These are phyloP conservation scores for Paraphaeosphaeria sporulosa DNA, from an alignment of 2,329 filamentous ascomycete species.

Conservation along the genomic window DNA sequence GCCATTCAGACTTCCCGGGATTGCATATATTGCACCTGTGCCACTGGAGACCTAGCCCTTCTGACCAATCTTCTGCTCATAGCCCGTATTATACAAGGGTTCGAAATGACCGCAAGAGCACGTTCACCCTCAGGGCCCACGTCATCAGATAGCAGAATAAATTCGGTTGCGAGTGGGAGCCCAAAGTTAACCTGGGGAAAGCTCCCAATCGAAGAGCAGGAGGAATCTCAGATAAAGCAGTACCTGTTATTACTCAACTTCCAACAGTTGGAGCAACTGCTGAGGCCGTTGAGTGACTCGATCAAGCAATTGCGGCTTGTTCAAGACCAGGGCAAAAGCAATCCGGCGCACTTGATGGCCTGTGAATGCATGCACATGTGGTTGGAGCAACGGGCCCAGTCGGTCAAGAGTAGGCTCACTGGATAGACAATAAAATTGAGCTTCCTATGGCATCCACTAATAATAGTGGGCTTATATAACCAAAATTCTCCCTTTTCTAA, in stretches of 20 bases:
- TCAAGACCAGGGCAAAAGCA: no score
- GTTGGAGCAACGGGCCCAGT: no score
- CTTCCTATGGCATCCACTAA: no score
- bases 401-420: no score
- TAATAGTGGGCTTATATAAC: no score
- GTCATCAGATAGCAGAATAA: no score
- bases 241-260: background rate
- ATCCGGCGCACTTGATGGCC: no score
- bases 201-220: background rate
- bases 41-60: background rate
- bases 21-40: slow-evolving; percentile 1
- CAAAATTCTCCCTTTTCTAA: no score
- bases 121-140: no score
- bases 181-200: background rate
- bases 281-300: slow-evolving; percentile 1
- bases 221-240: slow-evolving; percentile 1
- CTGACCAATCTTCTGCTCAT: slow-evolving; percentile 1
- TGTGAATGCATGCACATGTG: no score
- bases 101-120: background rate
- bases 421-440: no score
- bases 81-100: slow-evolving; percentile 3
- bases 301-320: background rate
- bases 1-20: background rate
- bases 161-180: no score
- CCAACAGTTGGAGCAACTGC: background rate